Percentiles rank a stretch among this genome's conserved stretches.
Conservation (phyloP, 768 basidiomycete species). For the Plicaturopsis crispa region DNA sequence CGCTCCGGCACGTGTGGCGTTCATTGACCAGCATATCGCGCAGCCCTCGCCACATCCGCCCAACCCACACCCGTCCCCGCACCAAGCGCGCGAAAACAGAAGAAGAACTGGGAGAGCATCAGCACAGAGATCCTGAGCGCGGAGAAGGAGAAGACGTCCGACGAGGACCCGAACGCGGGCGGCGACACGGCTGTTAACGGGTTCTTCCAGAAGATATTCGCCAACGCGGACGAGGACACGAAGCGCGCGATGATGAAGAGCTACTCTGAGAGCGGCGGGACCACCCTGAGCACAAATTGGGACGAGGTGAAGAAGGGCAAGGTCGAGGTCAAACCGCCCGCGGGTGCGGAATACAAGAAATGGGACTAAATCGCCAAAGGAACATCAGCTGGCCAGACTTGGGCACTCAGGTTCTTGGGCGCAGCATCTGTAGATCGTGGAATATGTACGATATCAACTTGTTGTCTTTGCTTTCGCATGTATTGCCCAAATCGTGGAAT, state of each 20-base stretch:
- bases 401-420: no score
- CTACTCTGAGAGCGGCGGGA: slow-evolving; percentile 91
- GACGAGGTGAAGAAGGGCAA: slow-evolving; percentile 66
- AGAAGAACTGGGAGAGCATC: slow-evolving; percentile 89
- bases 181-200: slow-evolving; percentile 82
- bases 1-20: slow-evolving; percentile 1
- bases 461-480: slow-evolving; percentile 1
- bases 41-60: slow-evolving; percentile 18
- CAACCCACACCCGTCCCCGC: slow-evolving; percentile 28
- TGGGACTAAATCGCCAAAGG: slow-evolving; percentile 65
- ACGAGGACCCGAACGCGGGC: slow-evolving; percentile 84
- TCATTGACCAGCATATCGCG: slow-evolving; percentile 5
- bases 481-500: no score
- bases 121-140: slow-evolving; percentile 55
- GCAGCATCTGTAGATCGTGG: no score
- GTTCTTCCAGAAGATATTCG: slow-evolving; percentile 90
- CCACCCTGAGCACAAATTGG: slow-evolving; percentile 95
- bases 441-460: neutral
- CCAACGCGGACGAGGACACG: slow-evolving; percentile 87
- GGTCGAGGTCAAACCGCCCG: slow-evolving; percentile 77
- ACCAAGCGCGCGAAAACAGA: slow-evolving; percentile 39
- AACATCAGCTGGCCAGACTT: no score
- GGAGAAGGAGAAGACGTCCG: slow-evolving; percentile 62
- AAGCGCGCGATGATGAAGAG: slow-evolving; percentile 97
- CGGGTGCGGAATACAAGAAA: slow-evolving; percentile 78